These are phyloP conservation scores for Whalleya microplaca DNA, from an alignment of 2,329 filamentous ascomycete species.

Conservation along the genomic window DNA sequence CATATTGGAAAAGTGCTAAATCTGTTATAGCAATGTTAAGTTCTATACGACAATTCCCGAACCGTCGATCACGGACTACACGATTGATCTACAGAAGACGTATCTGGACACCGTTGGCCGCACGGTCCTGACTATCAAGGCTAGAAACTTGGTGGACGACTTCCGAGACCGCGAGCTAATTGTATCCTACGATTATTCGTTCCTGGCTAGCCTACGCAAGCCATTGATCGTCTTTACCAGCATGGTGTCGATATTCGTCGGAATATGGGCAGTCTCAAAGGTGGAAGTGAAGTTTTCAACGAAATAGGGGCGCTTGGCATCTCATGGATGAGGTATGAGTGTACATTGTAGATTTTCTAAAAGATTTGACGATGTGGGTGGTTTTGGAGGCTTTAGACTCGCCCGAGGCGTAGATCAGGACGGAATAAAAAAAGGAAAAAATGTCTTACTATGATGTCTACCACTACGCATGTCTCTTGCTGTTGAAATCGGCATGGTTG, in stretches of 20 bases:
- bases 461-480: neutral
- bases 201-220: slow-evolving; percentile 77
- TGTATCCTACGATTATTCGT: slow-evolving; percentile 85
- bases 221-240: slow-evolving; percentile 80
- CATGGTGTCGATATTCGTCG: slow-evolving; percentile 72
- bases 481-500: neutral
- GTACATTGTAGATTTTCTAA: slow-evolving; percentile 22
- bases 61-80: slow-evolving; percentile 61
- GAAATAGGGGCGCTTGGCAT: slow-evolving; percentile 39
- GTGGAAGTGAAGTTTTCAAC: slow-evolving; percentile 78
- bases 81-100: slow-evolving; percentile 72
- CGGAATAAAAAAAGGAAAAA: slow-evolving; percentile 16
- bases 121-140: slow-evolving; percentile 78
- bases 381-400: slow-evolving; percentile 14
- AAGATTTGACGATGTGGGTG: slow-evolving; percentile 6
- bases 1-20: slow-evolving; percentile 44
- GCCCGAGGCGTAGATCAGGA: slow-evolving; percentile 12
- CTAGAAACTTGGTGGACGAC: slow-evolving; percentile 88
- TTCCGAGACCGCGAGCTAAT: slow-evolving; percentile 81
- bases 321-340: slow-evolving; percentile 11
- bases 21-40: slow-evolving; percentile 72
- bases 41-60: slow-evolving; percentile 74
- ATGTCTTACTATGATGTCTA: neutral
- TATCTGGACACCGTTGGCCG: slow-evolving; percentile 94
- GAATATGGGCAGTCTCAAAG: slow-evolving; percentile 74